Evolutionary conservation across 306 rosid genomes (phyloP), one percentile per base, ranked within the genome.

Genomic region (Vigna reflexopilosa): DNA sequence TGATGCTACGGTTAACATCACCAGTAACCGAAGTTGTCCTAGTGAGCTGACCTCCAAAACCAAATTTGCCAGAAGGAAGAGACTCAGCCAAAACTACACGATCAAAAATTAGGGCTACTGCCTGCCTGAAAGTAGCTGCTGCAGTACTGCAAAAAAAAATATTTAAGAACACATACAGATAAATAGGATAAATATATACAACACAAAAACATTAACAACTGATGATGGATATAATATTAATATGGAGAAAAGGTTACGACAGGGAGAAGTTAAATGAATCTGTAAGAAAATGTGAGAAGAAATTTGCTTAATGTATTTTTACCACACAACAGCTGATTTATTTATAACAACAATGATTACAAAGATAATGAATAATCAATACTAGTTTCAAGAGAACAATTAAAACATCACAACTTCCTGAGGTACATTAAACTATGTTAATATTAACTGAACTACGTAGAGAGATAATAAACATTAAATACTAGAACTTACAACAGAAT

Each of bases 71-170:
- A 2, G 87, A 80, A n/a, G 98, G 98, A 87, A 95, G 98, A 78
- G 98, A 86, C 84, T 95, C 98, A 0, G 91, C 91, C 80, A 69
- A 78, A 77, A 89, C 87, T 71, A 95, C 98, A 32, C 83, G 89
- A 81, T 90, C 97, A 34, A 94, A 94, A 85, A 92, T 89, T 86
- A 92, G 86, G 68, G 98, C 97, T 75, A 92, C 98, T 19, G 98
- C 97, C 88, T 95, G 98, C 87, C 97, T 88, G 87, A 95, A 95
- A 84, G 98, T 90, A 85, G 98, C 98, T 68, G 98, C 98, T 83
- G 98, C 97, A 75, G 97, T 92, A 84, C 98, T 90, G 95, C 73
- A 87, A 83, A 84, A 80, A 77, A 83, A 76, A 62, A 81, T 82
- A 42, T 1, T 1, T 0, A 76, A 77, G 80, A 77, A 81, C 62